Conservation (phyloP, 495 filamentous ascomycete genomes). For the Massariosphaeria phaeospora region DNA sequence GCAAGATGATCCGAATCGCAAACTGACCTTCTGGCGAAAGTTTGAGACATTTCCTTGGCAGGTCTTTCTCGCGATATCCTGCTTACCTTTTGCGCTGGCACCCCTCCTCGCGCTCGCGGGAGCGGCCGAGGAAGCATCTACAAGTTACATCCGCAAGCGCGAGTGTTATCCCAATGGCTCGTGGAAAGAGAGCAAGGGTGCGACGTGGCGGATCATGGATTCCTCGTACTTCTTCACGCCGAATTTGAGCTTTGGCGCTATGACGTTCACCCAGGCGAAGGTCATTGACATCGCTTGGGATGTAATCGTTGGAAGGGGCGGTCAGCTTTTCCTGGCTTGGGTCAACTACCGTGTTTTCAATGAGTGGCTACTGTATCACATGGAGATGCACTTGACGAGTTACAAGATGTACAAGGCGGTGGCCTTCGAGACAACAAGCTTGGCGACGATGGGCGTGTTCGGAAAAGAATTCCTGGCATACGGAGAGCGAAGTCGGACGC, state of each 20-base stretch:
- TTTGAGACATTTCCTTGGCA: slow-evolving; percentile 17
- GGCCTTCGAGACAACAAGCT: slow-evolving; percentile 25
- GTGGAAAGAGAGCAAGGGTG: slow-evolving; percentile 14
- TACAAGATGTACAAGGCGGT: slow-evolving; percentile 31
- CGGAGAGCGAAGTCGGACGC: slow-evolving; percentile 3
- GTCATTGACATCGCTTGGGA: slow-evolving; percentile 37
- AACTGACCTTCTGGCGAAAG: background rate
- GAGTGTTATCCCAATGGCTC: slow-evolving; percentile 26
- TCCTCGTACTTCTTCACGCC: slow-evolving; percentile 27
- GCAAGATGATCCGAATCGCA: background rate
- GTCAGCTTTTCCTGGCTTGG: slow-evolving; percentile 30
- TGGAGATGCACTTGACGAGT: slow-evolving; percentile 28
- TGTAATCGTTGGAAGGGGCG: slow-evolving; percentile 33
- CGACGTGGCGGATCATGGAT: slow-evolving; percentile 30
- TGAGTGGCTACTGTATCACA: slow-evolving; percentile 31
- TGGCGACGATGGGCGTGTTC: slow-evolving; percentile 15
- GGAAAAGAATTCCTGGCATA: slow-evolving; percentile 20
- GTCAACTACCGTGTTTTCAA: slow-evolving; percentile 34
- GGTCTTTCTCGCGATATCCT: background rate
- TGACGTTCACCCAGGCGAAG: slow-evolving; percentile 33
- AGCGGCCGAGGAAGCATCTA: slow-evolving; percentile 15
- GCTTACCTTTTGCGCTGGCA: slow-evolving; percentile 6
- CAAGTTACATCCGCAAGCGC: background rate
- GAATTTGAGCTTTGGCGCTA: slow-evolving; percentile 46
- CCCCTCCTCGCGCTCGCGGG: slow-evolving; percentile 15